Percentiles rank a stretch among this genome's conserved stretches.
Conservation (phyloP, 257 asterid genomes). For the Nicotiana tabacum region DNA sequence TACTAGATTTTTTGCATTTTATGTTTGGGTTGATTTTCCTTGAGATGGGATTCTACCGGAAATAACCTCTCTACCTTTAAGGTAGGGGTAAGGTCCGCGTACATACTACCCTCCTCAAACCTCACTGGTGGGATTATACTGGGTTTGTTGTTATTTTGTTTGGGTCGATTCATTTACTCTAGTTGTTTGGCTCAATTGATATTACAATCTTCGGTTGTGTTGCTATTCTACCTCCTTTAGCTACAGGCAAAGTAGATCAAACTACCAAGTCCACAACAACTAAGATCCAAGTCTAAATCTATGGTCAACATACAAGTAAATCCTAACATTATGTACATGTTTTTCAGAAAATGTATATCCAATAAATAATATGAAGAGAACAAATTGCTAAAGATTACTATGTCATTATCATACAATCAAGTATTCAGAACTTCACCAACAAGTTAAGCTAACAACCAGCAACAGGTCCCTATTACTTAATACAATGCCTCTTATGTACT, state of each 20-base stretch:
- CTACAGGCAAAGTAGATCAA: neutral
- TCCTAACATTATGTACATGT: neutral
- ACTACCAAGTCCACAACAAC: neutral
- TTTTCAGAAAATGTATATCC: neutral
- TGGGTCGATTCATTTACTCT: neutral
- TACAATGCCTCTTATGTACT: neutral
- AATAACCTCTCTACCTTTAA: too few relatives aligned
- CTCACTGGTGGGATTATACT: too few relatives aligned
- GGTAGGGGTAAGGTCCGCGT: too few relatives aligned
- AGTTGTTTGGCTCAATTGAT: neutral
- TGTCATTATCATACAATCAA: slow-evolving; percentile 4
- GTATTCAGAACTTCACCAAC: slow-evolving; percentile 7
- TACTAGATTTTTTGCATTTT: neutral
- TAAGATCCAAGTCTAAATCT: neutral
- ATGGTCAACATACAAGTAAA: neutral
- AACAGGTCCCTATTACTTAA: slow-evolving; percentile 1
- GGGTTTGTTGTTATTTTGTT: neutral
- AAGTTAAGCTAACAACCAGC: slow-evolving; percentile 14
- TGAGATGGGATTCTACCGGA: too few relatives aligned
- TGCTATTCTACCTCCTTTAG: neutral
- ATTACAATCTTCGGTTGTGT: neutral
- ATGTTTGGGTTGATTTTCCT: too few relatives aligned
- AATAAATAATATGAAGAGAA: slow-evolving; percentile 14
- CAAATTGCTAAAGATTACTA: neutral
- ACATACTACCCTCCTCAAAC: too few relatives aligned